Evolutionary conservation across 441 rosid species (phyloP).

Genomic region (Brassica hybrid): DNA sequence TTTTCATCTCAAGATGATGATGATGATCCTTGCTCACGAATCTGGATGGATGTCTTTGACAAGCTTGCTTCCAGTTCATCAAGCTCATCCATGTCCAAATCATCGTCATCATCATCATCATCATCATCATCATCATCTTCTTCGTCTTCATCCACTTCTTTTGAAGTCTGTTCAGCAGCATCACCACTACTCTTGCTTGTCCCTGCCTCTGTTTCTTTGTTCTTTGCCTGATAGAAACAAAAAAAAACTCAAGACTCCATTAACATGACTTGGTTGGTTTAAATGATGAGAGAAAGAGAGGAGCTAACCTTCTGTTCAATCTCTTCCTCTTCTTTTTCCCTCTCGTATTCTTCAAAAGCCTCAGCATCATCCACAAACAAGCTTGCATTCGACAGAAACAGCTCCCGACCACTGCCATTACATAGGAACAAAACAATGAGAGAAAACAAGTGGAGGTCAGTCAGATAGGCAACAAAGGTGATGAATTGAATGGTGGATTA

Average conservation of each 20-base stretch:
- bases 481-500: not conserved
- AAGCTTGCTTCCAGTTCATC: constrained; percentile 95
- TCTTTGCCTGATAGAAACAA: constrained; percentile 45
- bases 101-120: constrained; percentile 53
- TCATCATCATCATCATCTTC: constrained; percentile 32
- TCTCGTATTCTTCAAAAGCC: constrained; percentile 59
- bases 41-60: constrained; percentile 44
- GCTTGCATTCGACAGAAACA: constrained; percentile 85
- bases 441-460: not conserved
- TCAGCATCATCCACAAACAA: constrained; percentile 91
- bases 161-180: not conserved
- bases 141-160: constrained; percentile 5
- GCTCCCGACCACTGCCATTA: constrained; percentile 89
- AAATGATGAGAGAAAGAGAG: not conserved
- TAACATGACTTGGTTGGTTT: not conserved
- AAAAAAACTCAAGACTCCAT: not conserved
- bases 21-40: not conserved
- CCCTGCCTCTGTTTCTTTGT: constrained; percentile 59
- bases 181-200: constrained; percentile 33
- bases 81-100: constrained; percentile 88
- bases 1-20: no score
- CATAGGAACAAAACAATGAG: not conserved
- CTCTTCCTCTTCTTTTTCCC: constrained; percentile 71
- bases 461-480: no score
- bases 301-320: constrained; percentile 43